Conservation (phyloP, 1,284 basidiomycete species). For the Boletellus deceptivus region DNA sequence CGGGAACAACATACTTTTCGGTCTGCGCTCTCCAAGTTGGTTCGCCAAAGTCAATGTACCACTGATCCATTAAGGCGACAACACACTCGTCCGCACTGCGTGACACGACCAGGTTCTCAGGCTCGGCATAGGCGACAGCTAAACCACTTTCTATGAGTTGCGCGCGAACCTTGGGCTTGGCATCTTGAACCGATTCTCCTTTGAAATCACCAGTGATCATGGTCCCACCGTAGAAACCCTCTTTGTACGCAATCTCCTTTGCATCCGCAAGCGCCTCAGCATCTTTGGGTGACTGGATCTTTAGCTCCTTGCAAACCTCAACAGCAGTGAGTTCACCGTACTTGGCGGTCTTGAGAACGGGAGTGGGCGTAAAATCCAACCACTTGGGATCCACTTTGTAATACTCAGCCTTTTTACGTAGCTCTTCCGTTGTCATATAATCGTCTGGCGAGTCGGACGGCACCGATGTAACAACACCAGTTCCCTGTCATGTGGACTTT, state of each 20-base stretch:
- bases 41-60: slow-evolving; percentile 99
- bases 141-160: slow-evolving; percentile 78
- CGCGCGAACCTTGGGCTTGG: slow-evolving; percentile 86
- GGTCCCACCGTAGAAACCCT: slow-evolving; percentile 93
- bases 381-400: slow-evolving; percentile 94
- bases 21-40: slow-evolving; percentile 82
- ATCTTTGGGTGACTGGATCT: slow-evolving; percentile 97
- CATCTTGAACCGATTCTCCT: slow-evolving; percentile 85
- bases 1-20: slow-evolving; percentile 68
- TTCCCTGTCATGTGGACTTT: slow-evolving; percentile 57
- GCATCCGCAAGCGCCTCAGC: slow-evolving; percentile 91
- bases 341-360: slow-evolving; percentile 85
- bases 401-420: slow-evolving; percentile 96
- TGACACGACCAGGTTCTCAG: slow-evolving; percentile 89
- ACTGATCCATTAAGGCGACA: slow-evolving; percentile 97
- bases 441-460: slow-evolving; percentile 99
- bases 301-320: slow-evolving; percentile 85
- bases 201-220: slow-evolving; percentile 91
- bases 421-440: slow-evolving; percentile 86
- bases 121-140: slow-evolving; percentile 94
- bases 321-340: slow-evolving; percentile 93
- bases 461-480: slow-evolving; percentile 97
- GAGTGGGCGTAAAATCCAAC: slow-evolving; percentile 83
- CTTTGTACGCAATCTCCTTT: slow-evolving; percentile 98
- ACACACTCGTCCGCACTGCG: slow-evolving; percentile 95